phyloP scores from a whole-genome alignment of 2,329 filamentous ascomycete species.

The Trichophyton equinum region DNA sequence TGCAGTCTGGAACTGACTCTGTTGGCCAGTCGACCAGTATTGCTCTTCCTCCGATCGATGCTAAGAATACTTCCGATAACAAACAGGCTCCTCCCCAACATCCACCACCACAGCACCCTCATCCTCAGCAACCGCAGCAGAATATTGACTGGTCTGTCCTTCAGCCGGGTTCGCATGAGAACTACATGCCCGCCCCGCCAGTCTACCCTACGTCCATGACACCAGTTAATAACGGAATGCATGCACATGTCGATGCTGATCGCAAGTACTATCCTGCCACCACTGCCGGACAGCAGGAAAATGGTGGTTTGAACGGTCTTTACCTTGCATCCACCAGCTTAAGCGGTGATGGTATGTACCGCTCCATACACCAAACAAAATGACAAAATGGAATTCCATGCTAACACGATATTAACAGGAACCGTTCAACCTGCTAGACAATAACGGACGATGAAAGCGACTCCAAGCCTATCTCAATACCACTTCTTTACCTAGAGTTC shows the following conservation, averaged over 20 bases:
- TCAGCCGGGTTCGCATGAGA: constrained; percentile 56
- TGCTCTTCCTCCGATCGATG: constrained; percentile 32
- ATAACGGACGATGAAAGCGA: constrained; percentile 20
- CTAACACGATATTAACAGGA: constrained; percentile 24
- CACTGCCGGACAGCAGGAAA: constrained; percentile 26
- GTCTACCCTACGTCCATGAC: constrained; percentile 53
- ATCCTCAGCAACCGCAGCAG: constrained; percentile 24
- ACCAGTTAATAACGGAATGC: constrained; percentile 57
- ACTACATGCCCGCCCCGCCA: constrained; percentile 46
- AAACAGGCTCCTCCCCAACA: constrained; percentile 25
- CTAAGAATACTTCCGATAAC: constrained; percentile 29
- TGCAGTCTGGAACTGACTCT: constrained; percentile 28
- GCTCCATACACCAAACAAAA: constrained; percentile 25
- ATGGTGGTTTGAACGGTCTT: constrained; percentile 35
- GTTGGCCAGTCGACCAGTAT: constrained; percentile 31
- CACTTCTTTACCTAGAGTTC: constrained; percentile 35
- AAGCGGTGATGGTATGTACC: constrained; percentile 36
- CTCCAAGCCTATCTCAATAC: background rate
- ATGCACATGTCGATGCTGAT: constrained; percentile 49
- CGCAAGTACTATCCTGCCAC: constrained; percentile 41
- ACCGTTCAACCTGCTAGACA: constrained; percentile 44
- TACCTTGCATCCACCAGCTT: constrained; percentile 37
- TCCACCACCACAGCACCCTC: constrained; percentile 42
- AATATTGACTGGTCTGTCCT: constrained; percentile 66
- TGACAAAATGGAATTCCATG: constrained; percentile 30